These are phyloP conservation scores for Fusarium solani-melongenae DNA, from an alignment of 2,329 filamentous ascomycete genomes.

Conservation along the genomic window DNA sequence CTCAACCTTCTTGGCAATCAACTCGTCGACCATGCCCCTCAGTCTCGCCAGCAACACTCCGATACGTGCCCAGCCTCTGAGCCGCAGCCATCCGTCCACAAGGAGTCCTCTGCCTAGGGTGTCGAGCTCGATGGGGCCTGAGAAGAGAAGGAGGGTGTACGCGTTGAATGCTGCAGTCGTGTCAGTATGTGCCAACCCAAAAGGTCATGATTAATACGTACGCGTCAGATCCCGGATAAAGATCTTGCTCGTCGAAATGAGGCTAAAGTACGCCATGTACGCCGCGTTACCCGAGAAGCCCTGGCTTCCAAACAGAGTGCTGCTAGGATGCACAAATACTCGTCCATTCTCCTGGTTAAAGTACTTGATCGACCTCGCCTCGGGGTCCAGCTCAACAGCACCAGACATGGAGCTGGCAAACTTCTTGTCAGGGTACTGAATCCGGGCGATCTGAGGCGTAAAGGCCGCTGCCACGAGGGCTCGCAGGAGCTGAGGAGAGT, in stretches of 20 bases:
- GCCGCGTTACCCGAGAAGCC: slow-evolving; percentile 78
- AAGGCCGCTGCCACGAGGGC: slow-evolving; percentile 80
- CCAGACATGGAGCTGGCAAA: slow-evolving; percentile 89
- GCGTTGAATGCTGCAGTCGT: slow-evolving; percentile 80
- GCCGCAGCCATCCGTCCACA: slow-evolving; percentile 88
- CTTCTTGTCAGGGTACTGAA: slow-evolving; percentile 95
- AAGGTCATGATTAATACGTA: slow-evolving; percentile 57
- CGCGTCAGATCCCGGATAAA: slow-evolving; percentile 92
- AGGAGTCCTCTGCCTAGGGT: slow-evolving; percentile 87
- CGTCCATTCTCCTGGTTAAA: slow-evolving; percentile 87
- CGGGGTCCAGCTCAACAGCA: slow-evolving; percentile 91
- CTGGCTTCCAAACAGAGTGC: slow-evolving; percentile 86
- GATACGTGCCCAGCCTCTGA: slow-evolving; percentile 94
- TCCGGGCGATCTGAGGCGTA: slow-evolving; percentile 88
- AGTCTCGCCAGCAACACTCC: slow-evolving; percentile 88
- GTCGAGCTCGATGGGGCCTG: slow-evolving; percentile 85
- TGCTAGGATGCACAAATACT: slow-evolving; percentile 93
- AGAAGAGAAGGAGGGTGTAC: slow-evolving; percentile 89
- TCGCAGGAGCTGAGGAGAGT: slow-evolving; percentile 66
- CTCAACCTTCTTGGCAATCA: slow-evolving; percentile 84
- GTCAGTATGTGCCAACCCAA: slow-evolving; percentile 6
- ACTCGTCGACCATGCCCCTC: slow-evolving; percentile 85
- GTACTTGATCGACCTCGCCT: slow-evolving; percentile 92
- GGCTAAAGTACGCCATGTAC: slow-evolving; percentile 90
- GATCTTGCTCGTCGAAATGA: slow-evolving; percentile 91